Conservation (phyloP, 2,329 filamentous ascomycete species). For the Parastagonospora avenae region DNA sequence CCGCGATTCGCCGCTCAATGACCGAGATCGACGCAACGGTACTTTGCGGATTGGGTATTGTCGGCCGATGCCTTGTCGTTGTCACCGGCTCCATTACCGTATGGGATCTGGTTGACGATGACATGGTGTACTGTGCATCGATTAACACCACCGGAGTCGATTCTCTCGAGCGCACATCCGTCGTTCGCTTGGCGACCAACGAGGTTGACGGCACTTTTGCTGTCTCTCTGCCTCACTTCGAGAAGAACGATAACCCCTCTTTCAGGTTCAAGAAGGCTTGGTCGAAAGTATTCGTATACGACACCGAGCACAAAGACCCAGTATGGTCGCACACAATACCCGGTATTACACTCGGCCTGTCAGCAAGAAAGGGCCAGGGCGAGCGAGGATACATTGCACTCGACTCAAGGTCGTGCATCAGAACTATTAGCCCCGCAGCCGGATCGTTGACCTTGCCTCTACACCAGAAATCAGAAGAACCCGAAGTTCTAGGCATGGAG, state of each 20-base stretch:
- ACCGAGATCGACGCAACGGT: constrained; percentile 69
- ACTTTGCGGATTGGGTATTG: constrained; percentile 70
- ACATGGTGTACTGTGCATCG: constrained; percentile 69
- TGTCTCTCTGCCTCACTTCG: constrained; percentile 40
- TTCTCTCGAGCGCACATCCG: constrained; percentile 47
- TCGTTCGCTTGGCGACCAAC: constrained; percentile 72
- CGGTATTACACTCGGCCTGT: constrained; percentile 67
- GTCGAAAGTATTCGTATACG: constrained; percentile 68
- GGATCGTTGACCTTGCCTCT: constrained; percentile 32
- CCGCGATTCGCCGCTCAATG: constrained; percentile 69
- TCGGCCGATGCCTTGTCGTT: constrained; percentile 75
- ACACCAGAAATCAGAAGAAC: constrained; percentile 41
- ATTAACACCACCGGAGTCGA: constrained; percentile 51
- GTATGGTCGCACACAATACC: constrained; percentile 62
- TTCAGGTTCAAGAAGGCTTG: constrained; percentile 44
- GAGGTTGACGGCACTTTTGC: constrained; percentile 55
- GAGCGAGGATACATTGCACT: constrained; percentile 76
- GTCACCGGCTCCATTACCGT: constrained; percentile 75
- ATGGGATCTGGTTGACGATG: constrained; percentile 83
- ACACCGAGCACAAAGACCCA: constrained; percentile 63
- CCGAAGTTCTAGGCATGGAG: constrained; percentile 27
- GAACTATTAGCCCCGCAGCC: constrained; percentile 47
- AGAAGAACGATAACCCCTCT: constrained; percentile 44
- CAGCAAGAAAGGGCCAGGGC: constrained; percentile 60
- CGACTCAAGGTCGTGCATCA: constrained; percentile 76